Conservation (phyloP, 2,329 filamentous ascomycete species). For the Zarea fungicola region DNA sequence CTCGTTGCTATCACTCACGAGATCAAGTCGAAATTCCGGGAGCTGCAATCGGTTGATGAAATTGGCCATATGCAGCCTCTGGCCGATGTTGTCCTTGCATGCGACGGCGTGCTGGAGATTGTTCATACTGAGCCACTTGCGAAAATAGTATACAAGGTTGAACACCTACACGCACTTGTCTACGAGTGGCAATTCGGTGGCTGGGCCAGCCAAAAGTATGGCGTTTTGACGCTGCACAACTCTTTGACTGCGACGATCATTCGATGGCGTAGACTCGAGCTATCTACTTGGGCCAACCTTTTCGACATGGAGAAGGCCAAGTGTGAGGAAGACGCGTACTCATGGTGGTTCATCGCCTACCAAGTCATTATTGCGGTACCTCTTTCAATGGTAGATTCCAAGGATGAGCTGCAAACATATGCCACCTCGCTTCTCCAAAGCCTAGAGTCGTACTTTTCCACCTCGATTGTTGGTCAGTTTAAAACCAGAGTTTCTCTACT, state of each 20-base stretch:
- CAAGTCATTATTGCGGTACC: slow-evolving; percentile 79
- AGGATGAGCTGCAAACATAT: slow-evolving; percentile 57
- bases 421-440: slow-evolving; percentile 66
- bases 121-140: slow-evolving; percentile 78
- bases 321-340: slow-evolving; percentile 70
- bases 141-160: slow-evolving; percentile 77
- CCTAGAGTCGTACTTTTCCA: slow-evolving; percentile 72
- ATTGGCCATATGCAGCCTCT: slow-evolving; percentile 71
- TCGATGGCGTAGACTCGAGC: slow-evolving; percentile 82
- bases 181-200: slow-evolving; percentile 89
- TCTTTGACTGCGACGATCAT: slow-evolving; percentile 76
- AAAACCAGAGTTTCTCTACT: slow-evolving; percentile 67
- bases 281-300: slow-evolving; percentile 85
- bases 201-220: slow-evolving; percentile 78
- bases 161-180: slow-evolving; percentile 78
- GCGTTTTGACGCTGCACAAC: slow-evolving; percentile 65
- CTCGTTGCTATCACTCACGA: slow-evolving; percentile 65
- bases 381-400: slow-evolving; percentile 56
- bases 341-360: slow-evolving; percentile 97
- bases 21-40: slow-evolving; percentile 65
- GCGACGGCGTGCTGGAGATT: slow-evolving; percentile 69
- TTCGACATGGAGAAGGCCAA: slow-evolving; percentile 79
- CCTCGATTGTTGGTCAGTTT: slow-evolving; percentile 78
- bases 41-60: slow-evolving; percentile 62
- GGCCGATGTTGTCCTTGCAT: slow-evolving; percentile 69